phyloP scores from a whole-genome alignment of 805 yeast species.

The Ogataea paradorogensis region DNA sequence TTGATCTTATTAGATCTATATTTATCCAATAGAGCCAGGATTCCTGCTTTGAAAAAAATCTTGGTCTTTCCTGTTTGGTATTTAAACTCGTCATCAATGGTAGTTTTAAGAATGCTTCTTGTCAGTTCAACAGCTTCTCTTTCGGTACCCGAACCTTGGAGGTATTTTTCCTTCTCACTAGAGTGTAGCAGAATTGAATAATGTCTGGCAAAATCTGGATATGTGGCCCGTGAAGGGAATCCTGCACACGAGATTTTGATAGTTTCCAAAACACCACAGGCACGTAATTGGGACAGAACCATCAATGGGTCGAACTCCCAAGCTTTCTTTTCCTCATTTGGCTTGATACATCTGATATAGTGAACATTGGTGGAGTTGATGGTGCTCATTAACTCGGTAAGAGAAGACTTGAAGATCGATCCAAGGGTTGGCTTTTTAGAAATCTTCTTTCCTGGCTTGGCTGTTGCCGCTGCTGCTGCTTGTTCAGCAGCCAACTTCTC shows the following conservation, averaged over 20 bases:
- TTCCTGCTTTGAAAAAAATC: slow-evolving; percentile 94
- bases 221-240: slow-evolving; percentile 94
- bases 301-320: slow-evolving; percentile 95
- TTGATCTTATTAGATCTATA: slow-evolving; percentile 75
- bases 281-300: slow-evolving; percentile 93
- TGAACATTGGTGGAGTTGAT: slow-evolving; percentile 94
- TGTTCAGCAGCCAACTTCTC: slow-evolving; percentile 38
- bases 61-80: slow-evolving; percentile 92
- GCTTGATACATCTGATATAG: slow-evolving; percentile 95
- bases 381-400: slow-evolving; percentile 89
- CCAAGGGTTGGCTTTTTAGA: slow-evolving; percentile 90
- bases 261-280: slow-evolving; percentile 98
- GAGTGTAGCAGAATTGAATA: slow-evolving; percentile 82
- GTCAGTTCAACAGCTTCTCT: slow-evolving; percentile 64
- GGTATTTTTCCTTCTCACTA: slow-evolving; percentile 58
- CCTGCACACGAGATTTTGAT: slow-evolving; percentile 97
- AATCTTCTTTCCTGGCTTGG: slow-evolving; percentile 36
- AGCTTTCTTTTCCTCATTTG: slow-evolving; percentile 89
- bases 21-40: slow-evolving; percentile 88
- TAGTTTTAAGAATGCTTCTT: slow-evolving; percentile 58
- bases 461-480: slow-evolving; percentile 31
- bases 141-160: slow-evolving; percentile 49
- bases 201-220: slow-evolving; percentile 86
- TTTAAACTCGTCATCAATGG: slow-evolving; percentile 63
- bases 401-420: slow-evolving; percentile 86